Base-by-base conservation (phyloP, 1,284 basidiomycete genomes). In the Ceraceosorus bombacis region DNA sequence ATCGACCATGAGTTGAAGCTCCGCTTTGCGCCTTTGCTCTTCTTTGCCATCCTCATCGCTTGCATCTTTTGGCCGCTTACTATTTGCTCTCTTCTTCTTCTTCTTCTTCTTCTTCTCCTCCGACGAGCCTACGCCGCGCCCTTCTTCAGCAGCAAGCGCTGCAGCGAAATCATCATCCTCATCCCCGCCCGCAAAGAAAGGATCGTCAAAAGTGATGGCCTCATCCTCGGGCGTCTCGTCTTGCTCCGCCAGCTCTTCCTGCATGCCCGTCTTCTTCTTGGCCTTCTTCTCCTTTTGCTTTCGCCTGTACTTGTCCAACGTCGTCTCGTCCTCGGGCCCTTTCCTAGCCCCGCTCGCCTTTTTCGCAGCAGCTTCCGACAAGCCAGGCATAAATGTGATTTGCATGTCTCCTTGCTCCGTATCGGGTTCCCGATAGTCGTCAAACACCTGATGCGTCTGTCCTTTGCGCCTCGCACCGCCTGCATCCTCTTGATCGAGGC, bases 101-200 rank as follows among this genome's bases (percentile, higher is more conserved):
- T 59, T 61, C 9, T 49, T 27, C 13, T 56, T 57, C 49, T 67
- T 63, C 58, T 27, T 17, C 7, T 54, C 43, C 41, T 62, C 49
- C n/a, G n/a, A n/a, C 51, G 60, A 61, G n/a, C 48, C 27, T 10
- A 36, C 12, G 5, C 93, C 90, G 41, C 95, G 87, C 75, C 94
- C 89, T 72, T 88, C 86, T 58, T 84, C 84, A 8, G 66, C 72
- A 50, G 60, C 65, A 51, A 77, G 65, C 53, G 71, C 71, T 51
- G 68, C 60, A 57, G 76, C 71, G 64, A 71, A 63, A 69, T 78
- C 76, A 61, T 57, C 59, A 13, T 71, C 72, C 13, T 72, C 52
- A 52, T 69, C 60, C 49, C 61, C 51, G 39, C 54, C 55, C 59
- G 63, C 66, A 60, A 55, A 95, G 81, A 10, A 82, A 80, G 49